Conservation (phyloP, 179 eudicot species). For the Heliamphora pulchella region DNA sequence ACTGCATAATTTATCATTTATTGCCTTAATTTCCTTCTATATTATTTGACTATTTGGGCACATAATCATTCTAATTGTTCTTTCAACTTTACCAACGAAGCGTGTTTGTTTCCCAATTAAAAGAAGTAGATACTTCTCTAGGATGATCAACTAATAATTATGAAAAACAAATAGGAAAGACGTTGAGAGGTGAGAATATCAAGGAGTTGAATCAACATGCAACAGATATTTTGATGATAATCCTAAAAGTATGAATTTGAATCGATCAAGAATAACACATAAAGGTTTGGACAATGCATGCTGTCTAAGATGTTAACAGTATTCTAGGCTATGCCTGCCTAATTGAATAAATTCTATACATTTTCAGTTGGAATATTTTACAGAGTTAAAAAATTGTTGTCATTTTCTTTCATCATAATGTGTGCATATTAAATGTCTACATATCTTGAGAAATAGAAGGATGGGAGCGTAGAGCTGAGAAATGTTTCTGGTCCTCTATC, state of each 20-base stretch:
- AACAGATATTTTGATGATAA: not conserved
- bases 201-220: not conserved
- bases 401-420: not conserved
- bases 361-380: not conserved
- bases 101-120: not conserved
- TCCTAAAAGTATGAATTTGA: no score
- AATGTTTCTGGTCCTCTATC: not conserved
- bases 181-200: not conserved
- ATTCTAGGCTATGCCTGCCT: not conserved
- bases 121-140: not conserved
- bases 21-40: not conserved
- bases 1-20: no score
- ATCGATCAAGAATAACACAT: no score
- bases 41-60: constrained; percentile 3
- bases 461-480: not conserved
- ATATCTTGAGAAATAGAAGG: not conserved
- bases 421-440: not conserved
- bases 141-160: not conserved
- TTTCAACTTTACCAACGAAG: not conserved
- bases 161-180: not conserved
- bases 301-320: not conserved
- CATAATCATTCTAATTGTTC: not conserved
- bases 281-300: not conserved
- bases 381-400: no score
- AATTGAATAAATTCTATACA: no score